Evolutionary conservation across 768 basidiomycete species (phyloP).

Genomic region (Boletellus ananiceps): DNA sequence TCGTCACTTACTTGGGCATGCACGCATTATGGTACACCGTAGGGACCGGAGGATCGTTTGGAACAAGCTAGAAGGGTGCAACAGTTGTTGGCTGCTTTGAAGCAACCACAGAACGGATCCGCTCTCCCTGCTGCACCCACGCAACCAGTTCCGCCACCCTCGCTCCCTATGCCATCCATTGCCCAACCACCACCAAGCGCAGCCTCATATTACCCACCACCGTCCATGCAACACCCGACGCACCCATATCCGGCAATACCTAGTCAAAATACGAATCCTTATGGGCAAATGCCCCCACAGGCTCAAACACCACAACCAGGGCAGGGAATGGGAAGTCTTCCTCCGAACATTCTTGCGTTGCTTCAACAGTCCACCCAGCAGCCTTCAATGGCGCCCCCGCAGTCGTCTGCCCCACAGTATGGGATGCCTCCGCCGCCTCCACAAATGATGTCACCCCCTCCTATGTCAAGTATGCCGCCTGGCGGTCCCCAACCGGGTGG

Average conservation of each 20-base stretch:
- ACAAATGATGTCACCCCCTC: constrained; percentile 42
- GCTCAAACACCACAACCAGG: constrained; percentile 27
- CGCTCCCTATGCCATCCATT: constrained; percentile 34
- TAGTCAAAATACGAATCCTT: constrained; percentile 19
- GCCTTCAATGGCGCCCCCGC: constrained; percentile 31
- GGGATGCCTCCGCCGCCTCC: constrained; percentile 39
- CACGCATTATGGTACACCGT: neutral
- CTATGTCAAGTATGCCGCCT: constrained; percentile 38
- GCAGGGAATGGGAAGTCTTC: constrained; percentile 41
- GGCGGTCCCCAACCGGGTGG: constrained; percentile 40
- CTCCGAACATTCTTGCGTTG: constrained; percentile 67
- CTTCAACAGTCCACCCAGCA: constrained; percentile 49
- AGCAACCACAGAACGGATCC: constrained; percentile 52
- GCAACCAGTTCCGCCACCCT: constrained; percentile 31
- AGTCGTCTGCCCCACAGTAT: constrained; percentile 27
- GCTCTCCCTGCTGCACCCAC: constrained; percentile 10
- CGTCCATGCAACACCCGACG: constrained; percentile 28
- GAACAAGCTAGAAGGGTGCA: constrained; percentile 88
- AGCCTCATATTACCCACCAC: constrained; percentile 42
- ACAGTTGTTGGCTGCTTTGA: constrained; percentile 75
- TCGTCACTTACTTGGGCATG: neutral
- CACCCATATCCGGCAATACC: constrained; percentile 23
- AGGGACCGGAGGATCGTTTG: constrained; percentile 62
- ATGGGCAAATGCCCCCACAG: constrained; percentile 29
- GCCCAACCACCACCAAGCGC: constrained; percentile 27